Base-by-base conservation (phyloP, 2,329 filamentous ascomycete species). In the Alternaria gaisen region DNA sequence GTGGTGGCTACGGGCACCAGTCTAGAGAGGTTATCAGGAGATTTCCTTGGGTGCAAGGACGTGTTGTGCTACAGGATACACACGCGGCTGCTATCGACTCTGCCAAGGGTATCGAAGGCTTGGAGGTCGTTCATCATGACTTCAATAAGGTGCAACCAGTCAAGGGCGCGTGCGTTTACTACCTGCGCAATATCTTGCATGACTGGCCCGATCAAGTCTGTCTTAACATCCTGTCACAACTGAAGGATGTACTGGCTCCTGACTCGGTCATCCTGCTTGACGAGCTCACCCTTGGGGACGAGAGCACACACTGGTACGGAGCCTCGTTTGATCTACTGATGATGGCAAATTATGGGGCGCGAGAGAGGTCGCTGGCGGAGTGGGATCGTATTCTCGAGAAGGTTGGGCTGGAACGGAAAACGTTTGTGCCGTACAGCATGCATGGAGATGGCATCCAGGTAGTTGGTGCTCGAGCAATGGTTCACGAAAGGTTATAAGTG, bases 391-490 rank as follows among this genome's bases (percentile, higher is more conserved):
- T 58, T n/a, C 22, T 58, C 11, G 50, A 48, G 11, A 41, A 40
- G 32, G 56, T 53, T n/a, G 56, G 56, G 32, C n/a, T 58, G 18
- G 56, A 58, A 47, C 56, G 56, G 6, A 58, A 58, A 16, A 26
- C 16, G 5, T 54, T 58, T 34, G 50, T 58, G 26, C 42, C 56
- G 26, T 58, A 58, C 41, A 53, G 56, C 50, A 32, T 46, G 41
- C 34, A 58, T 22, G 56, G 56, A 28, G 56, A 58, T 58, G 56
- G 48, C 30, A 30, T 58, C 11, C 56, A 58, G 50, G 56, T 58
- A 14, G 42, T 58, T 3, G 56, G 32, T 18, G 24, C 24, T 32
- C 41, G 56, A 36, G 34, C 32, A 41, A 22, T 20, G 26, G 26
- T 46, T 30, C 24, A 32, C 11, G 41, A 54, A 26, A 58, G 28